Conservation (phyloP, 441 rosid genomes). For the Populus tomentosa region DNA sequence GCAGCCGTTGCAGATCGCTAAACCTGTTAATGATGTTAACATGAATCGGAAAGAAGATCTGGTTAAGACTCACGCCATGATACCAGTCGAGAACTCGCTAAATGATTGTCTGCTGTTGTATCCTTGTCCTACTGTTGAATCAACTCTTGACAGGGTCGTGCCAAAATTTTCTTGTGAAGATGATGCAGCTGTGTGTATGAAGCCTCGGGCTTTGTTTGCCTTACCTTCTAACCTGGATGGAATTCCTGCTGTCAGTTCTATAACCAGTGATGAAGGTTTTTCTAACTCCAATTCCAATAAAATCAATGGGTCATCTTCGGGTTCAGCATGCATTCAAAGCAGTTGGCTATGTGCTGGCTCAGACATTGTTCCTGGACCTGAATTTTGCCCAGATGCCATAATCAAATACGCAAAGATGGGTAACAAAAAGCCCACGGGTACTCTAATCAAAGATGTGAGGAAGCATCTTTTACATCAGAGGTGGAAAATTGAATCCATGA, state of each 20-base stretch:
- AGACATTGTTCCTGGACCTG: constrained; percentile 43
- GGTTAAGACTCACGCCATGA: constrained; percentile 9
- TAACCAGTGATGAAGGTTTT: constrained; percentile 15
- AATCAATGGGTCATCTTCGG: neutral
- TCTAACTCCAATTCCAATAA: constrained; percentile 18
- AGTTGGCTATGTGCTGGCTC: constrained; percentile 43
- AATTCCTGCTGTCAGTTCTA: constrained; percentile 16
- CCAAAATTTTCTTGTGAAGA: constrained; percentile 9
- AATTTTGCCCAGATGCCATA: constrained; percentile 49
- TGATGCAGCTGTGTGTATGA: constrained; percentile 11
- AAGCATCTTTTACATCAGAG: constrained; percentile 58
- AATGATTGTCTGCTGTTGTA: constrained; percentile 2
- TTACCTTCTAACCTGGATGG: constrained; percentile 24
- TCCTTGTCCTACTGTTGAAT: constrained; percentile 5
- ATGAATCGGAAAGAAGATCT: constrained; percentile 14
- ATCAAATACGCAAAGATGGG: constrained; percentile 23
- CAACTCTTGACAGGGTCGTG: constrained; percentile 14
- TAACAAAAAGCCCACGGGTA: neutral
- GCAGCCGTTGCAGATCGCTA: constrained; percentile 14
- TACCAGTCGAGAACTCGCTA: constrained; percentile 20
- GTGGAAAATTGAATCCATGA: constrained; percentile 48
- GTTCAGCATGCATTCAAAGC: constrained; percentile 8
- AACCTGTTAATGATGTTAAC: constrained; percentile 13
- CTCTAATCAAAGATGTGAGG: constrained; percentile 24
- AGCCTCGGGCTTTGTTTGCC: constrained; percentile 19